Base-by-base conservation (phyloP, 371 early-diverging fungal species). In the Blakeslea trispora region DNA sequence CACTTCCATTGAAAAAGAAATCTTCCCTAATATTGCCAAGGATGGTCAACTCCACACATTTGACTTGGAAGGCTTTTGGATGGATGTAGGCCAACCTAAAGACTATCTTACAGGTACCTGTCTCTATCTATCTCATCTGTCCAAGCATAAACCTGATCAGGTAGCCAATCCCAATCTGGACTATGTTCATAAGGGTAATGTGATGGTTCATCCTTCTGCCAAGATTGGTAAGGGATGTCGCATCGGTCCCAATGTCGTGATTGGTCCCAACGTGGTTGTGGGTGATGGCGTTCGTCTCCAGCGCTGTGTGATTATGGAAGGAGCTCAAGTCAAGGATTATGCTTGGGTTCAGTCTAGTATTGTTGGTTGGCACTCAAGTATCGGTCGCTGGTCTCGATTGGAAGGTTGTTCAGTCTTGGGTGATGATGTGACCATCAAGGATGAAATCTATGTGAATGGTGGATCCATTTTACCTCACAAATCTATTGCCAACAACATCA, bases 61-160 rank as follows among this genome's bases (percentile, higher is more conserved):
- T 75, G 93, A 94, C 32, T 84, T 99, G 52, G 90, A 95, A 51
- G 99, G 99, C 54, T 99, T 93, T 88, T 99, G 99, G 99, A 97
- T 96, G 97, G 99, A 99, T 68, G 99, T 99, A 52, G 99, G 99
- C 37, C 99, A 99, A 79, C 99, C 99, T 58, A 94, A 93, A 73
- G 99, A 99, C 74, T 99, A 93, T 75, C 81, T 99, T 64, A 92
- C 90, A 5, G 99, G 98, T 45, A 96, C 96, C 31, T 91, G 92
- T 62, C 84, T 99, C 59, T 99, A 96, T 73, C 86, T 99, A 50
- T 72, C 88, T 35, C 90, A 91, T 58, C 63, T 94, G 53, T 75
- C 89, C 62, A 88, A 93, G 76, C 81, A 79, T 66, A 70, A 76
- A 21, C 93, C 95, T 40, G 78, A 86, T 47, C 68, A 77, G 35